Percentiles rank a stretch among this genome's conserved stretches.
These are phyloP conservation scores for Xanthoconium separans DNA, from an alignment of 1,284 basidiomycete species.

Conservation along the genomic window DNA sequence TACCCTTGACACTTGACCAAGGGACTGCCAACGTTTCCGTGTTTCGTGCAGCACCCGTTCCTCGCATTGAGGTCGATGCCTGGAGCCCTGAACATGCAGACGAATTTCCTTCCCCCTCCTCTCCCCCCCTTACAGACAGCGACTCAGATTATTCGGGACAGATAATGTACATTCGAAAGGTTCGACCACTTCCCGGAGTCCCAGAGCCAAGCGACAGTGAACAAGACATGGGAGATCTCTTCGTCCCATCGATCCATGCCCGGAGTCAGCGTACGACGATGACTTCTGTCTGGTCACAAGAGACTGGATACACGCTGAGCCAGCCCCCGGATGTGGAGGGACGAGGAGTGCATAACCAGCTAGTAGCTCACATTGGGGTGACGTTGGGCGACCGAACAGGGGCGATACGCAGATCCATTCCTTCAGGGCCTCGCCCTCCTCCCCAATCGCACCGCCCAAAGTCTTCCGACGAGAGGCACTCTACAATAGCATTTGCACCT, in stretches of 20 bases:
- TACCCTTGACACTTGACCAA: constrained; percentile 6
- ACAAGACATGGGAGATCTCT: not conserved
- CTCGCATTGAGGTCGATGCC: not conserved
- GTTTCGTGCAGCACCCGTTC: not conserved
- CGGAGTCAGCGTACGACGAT: constrained; percentile 16
- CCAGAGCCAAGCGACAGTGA: constrained; percentile 8
- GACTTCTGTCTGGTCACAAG: constrained; percentile 29
- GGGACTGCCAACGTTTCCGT: constrained; percentile 6
- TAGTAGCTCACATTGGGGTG: not conserved
- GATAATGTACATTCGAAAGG: not conserved
- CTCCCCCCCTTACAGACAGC: constrained; percentile 5
- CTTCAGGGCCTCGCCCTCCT: not conserved
- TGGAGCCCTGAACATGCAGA: not conserved
- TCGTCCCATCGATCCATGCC: not conserved
- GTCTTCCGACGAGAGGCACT: not conserved
- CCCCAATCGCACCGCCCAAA: not conserved
- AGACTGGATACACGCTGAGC: constrained; percentile 11
- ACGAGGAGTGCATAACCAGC: constrained; percentile 1
- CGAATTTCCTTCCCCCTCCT: not conserved
- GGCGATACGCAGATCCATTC: constrained; percentile 2
- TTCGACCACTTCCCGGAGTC: constrained; percentile 11
- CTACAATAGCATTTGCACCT: not conserved
- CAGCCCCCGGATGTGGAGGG: constrained; percentile 5
- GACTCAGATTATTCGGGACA: constrained; percentile 6
- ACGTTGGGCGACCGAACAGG: not conserved